Evolutionary conservation across 1,284 basidiomycete genomes (phyloP), one percentile per base, ranked within the genome.

Genomic region (Cystobasidium pallidum): DNA sequence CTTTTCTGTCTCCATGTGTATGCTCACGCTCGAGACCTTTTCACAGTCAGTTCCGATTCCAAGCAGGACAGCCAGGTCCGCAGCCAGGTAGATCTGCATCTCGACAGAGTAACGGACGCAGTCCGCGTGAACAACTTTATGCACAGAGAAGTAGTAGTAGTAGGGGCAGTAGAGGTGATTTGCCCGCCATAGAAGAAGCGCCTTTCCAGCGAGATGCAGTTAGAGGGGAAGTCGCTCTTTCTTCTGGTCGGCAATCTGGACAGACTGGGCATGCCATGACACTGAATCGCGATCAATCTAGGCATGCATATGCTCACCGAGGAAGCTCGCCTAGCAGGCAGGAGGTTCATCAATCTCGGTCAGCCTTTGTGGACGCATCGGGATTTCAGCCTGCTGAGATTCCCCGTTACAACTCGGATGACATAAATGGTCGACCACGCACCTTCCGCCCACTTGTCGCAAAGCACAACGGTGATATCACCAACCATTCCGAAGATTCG

Each of bases 371-470:
- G 6, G 19, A 62, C 17, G 59, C 36, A 15, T 62, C 59, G 26
- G 21, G 3, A 43, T 39, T 62, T 62, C 59, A 47, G 6, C 36
- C 7, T 17, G 41, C 34, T 21, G 39, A 4, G n/a, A 8, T 11
- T 24, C 19, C 36, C n/a, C 2, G 7, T 17, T 2, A 3, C 15
- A n/a, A 8, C 30, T 45, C 43, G 8, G 39, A 45, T 30, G 21
- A 62, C 39, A 47, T 43, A 11, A 11, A 45, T 30, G 19, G 6
- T 21, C 59, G 59, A 41, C 39, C 59, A 13, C 34, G 59, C 39
- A 36, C 59, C 15, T 62, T 62, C 39, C 59, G 59, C 2, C 59
- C 59, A 6, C 59, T 62, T 3, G n/a, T 62, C 11, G 55, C 55
- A 43, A 4, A 21, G 15, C 36, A 62, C 3, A 45, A 39, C 19